Percentiles rank a stretch among this genome's conserved stretches.
Evolutionary conservation across 768 basidiomycete genomes (phyloP).

Genomic region (Peribolospora baueri): DNA sequence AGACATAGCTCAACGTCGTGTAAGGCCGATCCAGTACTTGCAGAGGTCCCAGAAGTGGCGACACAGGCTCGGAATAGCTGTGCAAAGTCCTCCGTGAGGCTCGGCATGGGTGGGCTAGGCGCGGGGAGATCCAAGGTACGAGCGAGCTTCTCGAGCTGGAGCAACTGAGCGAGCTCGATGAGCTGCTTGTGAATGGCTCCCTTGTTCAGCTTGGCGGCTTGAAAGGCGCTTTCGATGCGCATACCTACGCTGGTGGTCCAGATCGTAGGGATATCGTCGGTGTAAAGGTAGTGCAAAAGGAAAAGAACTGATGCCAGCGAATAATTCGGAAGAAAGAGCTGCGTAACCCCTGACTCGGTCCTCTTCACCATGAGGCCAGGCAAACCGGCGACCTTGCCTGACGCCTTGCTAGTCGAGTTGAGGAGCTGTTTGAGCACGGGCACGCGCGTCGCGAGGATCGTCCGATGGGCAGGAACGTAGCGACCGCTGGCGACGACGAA

Average conservation of each 20-base stretch:
- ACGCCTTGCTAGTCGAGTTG: neutral
- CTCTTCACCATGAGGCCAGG: too few species aligned
- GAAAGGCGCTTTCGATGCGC: constrained; percentile 24
- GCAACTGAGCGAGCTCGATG: too few species aligned
- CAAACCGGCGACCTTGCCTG: constrained; percentile 3
- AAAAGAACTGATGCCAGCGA: constrained; percentile 46
- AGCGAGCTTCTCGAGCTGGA: too few species aligned
- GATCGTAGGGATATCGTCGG: constrained; percentile 53
- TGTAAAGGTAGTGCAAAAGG: constrained; percentile 63
- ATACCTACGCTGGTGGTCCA: constrained; percentile 52
- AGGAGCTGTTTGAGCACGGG: constrained; percentile 27
- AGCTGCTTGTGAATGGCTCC: neutral
- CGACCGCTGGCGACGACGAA: constrained; percentile 24
- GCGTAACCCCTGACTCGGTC: neutral
- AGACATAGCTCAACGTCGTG: constrained; percentile 47
- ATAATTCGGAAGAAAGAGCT: constrained; percentile 28
- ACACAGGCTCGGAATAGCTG: too few species aligned
- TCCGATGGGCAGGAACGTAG: constrained; percentile 36
- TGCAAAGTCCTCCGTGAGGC: too few species aligned
- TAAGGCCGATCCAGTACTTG: neutral
- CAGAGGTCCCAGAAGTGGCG: too few species aligned
- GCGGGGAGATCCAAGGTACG: constrained; percentile 16
- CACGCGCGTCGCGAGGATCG: constrained; percentile 40
- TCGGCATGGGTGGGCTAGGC: too few species aligned
- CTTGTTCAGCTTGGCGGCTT: constrained; percentile 12